A percentile compares a stretch with the other conserved stretches of the same genome.
These are phyloP conservation scores for Penicillium canescens DNA, from an alignment of 495 filamentous ascomycete genomes.

Conservation along the genomic window DNA sequence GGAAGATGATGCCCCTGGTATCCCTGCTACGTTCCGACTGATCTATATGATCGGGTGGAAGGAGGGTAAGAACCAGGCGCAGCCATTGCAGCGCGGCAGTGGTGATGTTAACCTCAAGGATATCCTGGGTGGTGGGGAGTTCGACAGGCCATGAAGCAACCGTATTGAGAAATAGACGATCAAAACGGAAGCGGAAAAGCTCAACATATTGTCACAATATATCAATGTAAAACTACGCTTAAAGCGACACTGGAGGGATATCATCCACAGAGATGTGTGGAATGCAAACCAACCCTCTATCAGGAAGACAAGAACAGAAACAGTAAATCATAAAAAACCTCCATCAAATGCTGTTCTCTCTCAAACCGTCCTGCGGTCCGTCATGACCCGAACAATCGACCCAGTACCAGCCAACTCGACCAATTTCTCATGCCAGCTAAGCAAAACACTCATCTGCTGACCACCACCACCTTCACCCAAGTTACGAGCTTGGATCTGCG, in stretches of 20 bases:
- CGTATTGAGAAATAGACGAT: conserved; percentile 13
- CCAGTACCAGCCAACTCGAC: conserved; percentile 87
- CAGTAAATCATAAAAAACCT: conserved; percentile 9
- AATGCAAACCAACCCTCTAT: conserved; percentile 32
- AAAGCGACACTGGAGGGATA: conserved; percentile 20
- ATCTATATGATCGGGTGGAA: conserved; percentile 99
- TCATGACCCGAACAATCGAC: conserved; percentile 87
- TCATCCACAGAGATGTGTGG: conserved; percentile 21
- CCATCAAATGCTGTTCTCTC: conserved; percentile 6
- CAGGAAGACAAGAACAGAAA: conserved; percentile 18
- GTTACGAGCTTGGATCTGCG: conserved; percentile 71
- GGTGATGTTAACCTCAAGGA: conserved; percentile 83
- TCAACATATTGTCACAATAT: conserved; percentile 28
- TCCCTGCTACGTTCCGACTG: conserved; percentile 89
- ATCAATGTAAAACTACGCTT: conserved; percentile 34
- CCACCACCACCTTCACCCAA: conserved; percentile 74
- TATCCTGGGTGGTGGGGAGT: conserved; percentile 64
- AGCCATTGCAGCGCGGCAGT: conserved; percentile 80
- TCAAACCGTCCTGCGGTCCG: conserved; percentile 86
- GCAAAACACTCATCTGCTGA: conserved; percentile 85
- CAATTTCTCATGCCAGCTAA: conserved; percentile 96
- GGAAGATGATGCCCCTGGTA: conserved; percentile 61
- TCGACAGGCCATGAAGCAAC: conserved; percentile 31
- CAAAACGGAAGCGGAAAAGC: conserved; percentile 1
- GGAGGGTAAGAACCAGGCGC: conserved; percentile 70